Conservation (phyloP, 306 rosid species). For the Castanopsis chinensis region DNA sequence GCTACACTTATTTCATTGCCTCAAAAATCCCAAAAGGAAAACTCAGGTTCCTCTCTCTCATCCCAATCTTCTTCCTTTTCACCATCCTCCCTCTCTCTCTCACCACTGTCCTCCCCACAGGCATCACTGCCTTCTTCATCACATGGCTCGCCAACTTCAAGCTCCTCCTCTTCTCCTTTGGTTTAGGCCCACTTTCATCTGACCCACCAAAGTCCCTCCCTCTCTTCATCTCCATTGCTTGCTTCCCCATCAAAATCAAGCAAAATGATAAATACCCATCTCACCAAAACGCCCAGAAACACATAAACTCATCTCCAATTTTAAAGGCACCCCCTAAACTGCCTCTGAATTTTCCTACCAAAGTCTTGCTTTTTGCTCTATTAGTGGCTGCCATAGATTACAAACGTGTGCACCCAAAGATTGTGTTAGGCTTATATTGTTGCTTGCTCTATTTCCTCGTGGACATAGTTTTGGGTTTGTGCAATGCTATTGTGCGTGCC, state of each 20-base stretch:
- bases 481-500: conserved; percentile 2
- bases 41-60: conserved; percentile 30
- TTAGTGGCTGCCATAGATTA: not conserved
- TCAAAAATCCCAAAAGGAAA: conserved; percentile 32
- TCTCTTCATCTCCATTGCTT: conserved; percentile 18
- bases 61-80: conserved; percentile 30
- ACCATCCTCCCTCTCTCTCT: conserved; percentile 23
- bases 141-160: conserved; percentile 41
- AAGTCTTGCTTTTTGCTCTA: conserved; percentile 11
- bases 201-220: conserved; percentile 15
- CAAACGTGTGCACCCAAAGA: not conserved
- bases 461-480: conserved; percentile 21
- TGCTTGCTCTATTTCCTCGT: conserved; percentile 14
- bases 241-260: conserved; percentile 29
- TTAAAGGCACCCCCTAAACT: not conserved
- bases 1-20: conserved; percentile 24
- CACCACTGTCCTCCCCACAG: conserved; percentile 26
- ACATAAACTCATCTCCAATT: not conserved
- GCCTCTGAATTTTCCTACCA: conserved; percentile 22
- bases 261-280: not conserved
- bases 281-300: not conserved
- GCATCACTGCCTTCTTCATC: conserved; percentile 25
- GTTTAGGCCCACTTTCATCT: conserved; percentile 27
- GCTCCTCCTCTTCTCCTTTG: conserved; percentile 49
- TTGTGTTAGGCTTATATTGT: conserved; percentile 7